A percentile compares a stretch with the other conserved stretches of the same genome.
Conservation (phyloP, 2,329 filamentous ascomycete species). For the Ascosphaera pollenicola region DNA sequence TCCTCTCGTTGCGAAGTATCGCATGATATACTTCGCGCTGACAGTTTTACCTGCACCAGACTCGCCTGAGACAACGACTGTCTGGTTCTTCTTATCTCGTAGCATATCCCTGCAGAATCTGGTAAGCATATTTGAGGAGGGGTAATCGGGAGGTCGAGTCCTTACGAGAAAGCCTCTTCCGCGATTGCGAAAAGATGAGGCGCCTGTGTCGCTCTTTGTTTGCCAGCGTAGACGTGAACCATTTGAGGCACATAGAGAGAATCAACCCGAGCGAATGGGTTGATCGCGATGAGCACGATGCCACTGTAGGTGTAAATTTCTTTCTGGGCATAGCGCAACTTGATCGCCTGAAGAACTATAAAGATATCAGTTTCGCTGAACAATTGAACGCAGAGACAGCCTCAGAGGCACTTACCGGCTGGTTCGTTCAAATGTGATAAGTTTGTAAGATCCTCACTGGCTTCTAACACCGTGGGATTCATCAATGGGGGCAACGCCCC, state of each 20-base stretch:
- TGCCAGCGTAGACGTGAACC: slow-evolving; percentile 99
- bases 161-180: slow-evolving; percentile 92
- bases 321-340: slow-evolving; percentile 89
- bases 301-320: slow-evolving; percentile 99
- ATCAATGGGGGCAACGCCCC: slow-evolving; percentile 72
- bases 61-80: slow-evolving; percentile 96
- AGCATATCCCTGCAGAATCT: slow-evolving; percentile 58
- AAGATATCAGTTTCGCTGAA: slow-evolving; percentile 7
- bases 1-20: slow-evolving; percentile 96
- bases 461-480: slow-evolving; percentile 96
- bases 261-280: slow-evolving; percentile 92
- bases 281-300: slow-evolving; percentile 95
- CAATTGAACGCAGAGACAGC: slow-evolving; percentile 4
- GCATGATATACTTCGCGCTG: slow-evolving; percentile 99
- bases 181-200: slow-evolving; percentile 98
- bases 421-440: slow-evolving; percentile 96
- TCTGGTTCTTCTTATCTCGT: slow-evolving; percentile 88
- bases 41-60: slow-evolving; percentile 98
- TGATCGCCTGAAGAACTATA: slow-evolving; percentile 86
- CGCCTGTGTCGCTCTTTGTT: slow-evolving; percentile 86
- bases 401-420: slow-evolving; percentile 42
- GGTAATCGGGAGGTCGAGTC: slow-evolving; percentile 13
- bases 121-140: slow-evolving; percentile 1
- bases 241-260: slow-evolving; percentile 97
- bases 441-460: slow-evolving; percentile 93